phyloP scores from a whole-genome alignment of 352 stramenopile species.

The Pythium myriotylum region DNA sequence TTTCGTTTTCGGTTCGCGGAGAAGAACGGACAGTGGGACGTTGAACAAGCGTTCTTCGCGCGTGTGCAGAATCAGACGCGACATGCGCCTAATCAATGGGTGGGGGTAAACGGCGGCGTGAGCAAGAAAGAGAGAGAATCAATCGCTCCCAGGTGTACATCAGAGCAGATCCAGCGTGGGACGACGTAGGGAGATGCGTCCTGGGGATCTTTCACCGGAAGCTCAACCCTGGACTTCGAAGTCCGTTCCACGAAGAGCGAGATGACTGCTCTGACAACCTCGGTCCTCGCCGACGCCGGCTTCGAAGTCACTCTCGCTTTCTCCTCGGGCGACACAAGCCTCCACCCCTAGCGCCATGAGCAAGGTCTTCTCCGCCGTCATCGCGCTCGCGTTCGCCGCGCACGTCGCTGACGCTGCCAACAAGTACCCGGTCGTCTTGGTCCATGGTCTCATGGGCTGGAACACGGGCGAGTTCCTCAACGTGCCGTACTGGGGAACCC shows the following conservation, averaged over 20 bases:
- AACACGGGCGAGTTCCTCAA: slow-evolving; percentile 44
- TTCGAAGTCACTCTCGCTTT: background rate
- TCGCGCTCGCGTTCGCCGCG: background rate
- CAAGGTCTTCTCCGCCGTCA: slow-evolving; percentile 1
- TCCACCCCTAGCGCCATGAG: slow-evolving; percentile 2
- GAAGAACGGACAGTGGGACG: background rate
- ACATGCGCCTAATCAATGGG: too few relatives aligned
- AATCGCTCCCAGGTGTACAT: background rate
- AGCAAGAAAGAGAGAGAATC: background rate
- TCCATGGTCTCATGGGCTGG: slow-evolving; percentile 60
- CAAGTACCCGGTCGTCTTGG: slow-evolving; percentile 51
- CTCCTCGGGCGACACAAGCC: background rate
- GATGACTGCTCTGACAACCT: background rate
- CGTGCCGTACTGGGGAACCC: slow-evolving; percentile 54
- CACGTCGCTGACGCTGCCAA: slow-evolving; percentile 18
- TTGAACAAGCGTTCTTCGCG: background rate
- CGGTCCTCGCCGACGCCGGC: too few relatives aligned
- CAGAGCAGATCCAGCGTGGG: background rate
- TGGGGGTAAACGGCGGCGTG: background rate
- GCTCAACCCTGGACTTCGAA: background rate
- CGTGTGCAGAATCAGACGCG: background rate
- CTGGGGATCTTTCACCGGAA: background rate
- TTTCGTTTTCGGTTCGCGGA: background rate
- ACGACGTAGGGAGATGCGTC: background rate
- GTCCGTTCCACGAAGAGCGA: background rate